Evolutionary conservation across 148 eudicot species (phyloP).

Genomic region (Polygonum aviculare): DNA sequence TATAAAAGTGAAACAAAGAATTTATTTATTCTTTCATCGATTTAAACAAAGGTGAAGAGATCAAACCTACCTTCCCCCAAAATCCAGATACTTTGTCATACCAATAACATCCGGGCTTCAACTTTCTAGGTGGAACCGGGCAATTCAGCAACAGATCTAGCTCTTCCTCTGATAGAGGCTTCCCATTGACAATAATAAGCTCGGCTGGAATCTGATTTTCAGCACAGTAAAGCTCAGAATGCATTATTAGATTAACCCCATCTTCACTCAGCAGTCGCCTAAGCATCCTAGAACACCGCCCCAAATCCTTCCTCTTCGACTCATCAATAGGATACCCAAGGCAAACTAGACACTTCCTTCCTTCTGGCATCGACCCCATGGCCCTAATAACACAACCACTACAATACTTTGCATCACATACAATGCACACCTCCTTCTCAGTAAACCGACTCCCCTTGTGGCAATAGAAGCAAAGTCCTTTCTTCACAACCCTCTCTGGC

Average conservation of each 20-base stretch:
- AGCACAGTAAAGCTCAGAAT: slow-evolving; percentile 38
- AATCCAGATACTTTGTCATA: slow-evolving; percentile 99
- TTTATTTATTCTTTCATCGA: neutral
- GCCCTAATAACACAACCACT: slow-evolving; percentile 80
- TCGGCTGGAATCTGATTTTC: slow-evolving; percentile 54
- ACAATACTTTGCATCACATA: slow-evolving; percentile 93
- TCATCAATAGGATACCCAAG: slow-evolving; percentile 82
- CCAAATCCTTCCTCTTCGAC: slow-evolving; percentile 67
- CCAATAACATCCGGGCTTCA: slow-evolving; percentile 94
- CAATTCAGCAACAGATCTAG: slow-evolving; percentile 38
- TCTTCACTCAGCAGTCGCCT: slow-evolving; percentile 28
- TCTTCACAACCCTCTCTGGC: slow-evolving; percentile 43
- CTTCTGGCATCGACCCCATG: slow-evolving; percentile 99
- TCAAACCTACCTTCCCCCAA: slow-evolving; percentile 91
- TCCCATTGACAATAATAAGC: slow-evolving; percentile 60
- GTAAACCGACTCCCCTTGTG: slow-evolving; percentile 79
- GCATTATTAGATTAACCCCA: slow-evolving; percentile 46
- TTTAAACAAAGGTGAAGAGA: neutral
- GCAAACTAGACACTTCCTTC: slow-evolving; percentile 90
- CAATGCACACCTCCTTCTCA: slow-evolving; percentile 89
- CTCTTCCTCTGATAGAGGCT: slow-evolving; percentile 43
- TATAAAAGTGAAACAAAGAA: slow-evolving; percentile 1
- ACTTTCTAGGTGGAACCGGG: slow-evolving; percentile 68
- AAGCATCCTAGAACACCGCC: slow-evolving; percentile 52
- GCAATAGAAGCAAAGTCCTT: slow-evolving; percentile 91